Base-by-base conservation (phyloP, 371 early-diverging fungal genomes). In the Actinomortierella wolfii region DNA sequence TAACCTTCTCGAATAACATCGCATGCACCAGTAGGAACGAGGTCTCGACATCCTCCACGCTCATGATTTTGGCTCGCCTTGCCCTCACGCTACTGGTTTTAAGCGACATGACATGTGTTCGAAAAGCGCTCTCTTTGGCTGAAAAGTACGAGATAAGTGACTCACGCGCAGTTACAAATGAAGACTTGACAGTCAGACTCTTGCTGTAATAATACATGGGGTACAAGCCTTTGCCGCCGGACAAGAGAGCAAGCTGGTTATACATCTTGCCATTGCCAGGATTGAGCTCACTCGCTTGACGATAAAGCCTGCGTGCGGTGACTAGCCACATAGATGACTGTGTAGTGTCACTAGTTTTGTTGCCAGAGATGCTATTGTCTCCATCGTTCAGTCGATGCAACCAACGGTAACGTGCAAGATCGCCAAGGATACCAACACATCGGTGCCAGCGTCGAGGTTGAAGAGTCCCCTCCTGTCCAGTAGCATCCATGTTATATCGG, bases 1-100 rank as follows among this genome's bases (percentile, higher is more conserved):
- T 85, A 51, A 88, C 83, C 57, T 85, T 88, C 24, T 86, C 86
- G 61, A 88, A 86, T 25, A 88, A 65, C 86, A 88, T 84, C 6
- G 86, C 86, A 49, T 88, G 86, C 7, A 88, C 76, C 11, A 84
- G 77, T 20, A 86, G 58, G 59, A 83, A 83, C 14, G 85, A 56
- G 0, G 68, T 80, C 25, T 80, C 76, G 40, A 79, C 64, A 24
- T 68, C 61, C 25, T 67, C 68, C 13, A 59, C 54, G 24, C 55
- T 46, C 20, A 40, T 57, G 15, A 62, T n/a, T 15, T 60, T 44
- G 6, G 45, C 56, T 11, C 64, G 63, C 25, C 77, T 74, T 21
- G 59, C 46, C 46, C 61, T 56, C 25, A 61, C 42, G 41, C 39
- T 46, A 29, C 39, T 46, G 8, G 53, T 55, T 24, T 67, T 67